Evolutionary conservation across 345 rosid species (phyloP), one percentile per base, ranked within the genome.

Genomic region (Gossypium anomalum): DNA sequence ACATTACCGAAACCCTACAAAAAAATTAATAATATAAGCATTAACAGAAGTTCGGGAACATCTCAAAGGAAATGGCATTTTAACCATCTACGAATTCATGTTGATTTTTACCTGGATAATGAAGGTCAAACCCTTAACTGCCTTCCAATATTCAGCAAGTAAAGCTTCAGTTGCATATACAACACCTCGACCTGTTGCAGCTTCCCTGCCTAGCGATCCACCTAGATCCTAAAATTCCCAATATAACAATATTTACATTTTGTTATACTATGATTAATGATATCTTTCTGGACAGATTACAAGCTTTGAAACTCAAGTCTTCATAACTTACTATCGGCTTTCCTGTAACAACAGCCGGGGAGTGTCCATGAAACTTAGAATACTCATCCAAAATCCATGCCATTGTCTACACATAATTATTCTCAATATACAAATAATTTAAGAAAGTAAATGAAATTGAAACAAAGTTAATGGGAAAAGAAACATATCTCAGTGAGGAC

Each of bases 311-410:
- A 19, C 12, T 45, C 66, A 22, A 34, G 15, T 23, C 49, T 49
- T 23, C 25, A 23, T 70, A 44, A 9, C 92, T 90, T 82, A 92
- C 97, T 22, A 91, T 84, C 68, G 98, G 97, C 76, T 94, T 92
- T 70, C 97, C 95, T 0, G 98, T 92, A 66, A 94, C 98, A 73
- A 94, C 89, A 78, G 97, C 97, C 2, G 97, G 98, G 0, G 97
- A 94, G 80, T 94, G 89, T 53, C 97, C 98, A 34, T 94, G 98
- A 74, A 94, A 94, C 82, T 94, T 94, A 7, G 97, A 92, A 87
- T 94, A 94, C 77, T 94, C 97, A 43, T 94, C 98, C 83, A 91
- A 86, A 76, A 92, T 91, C 97, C 98, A 94, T 34, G 98, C 97
- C 97, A 94, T 94, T 16, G 97, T 94, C 88, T 94, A 79, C 61